Evolutionary conservation across 2,329 filamentous ascomycete species (phyloP).

Genomic region (Ophiostoma himal-ulmi): DNA sequence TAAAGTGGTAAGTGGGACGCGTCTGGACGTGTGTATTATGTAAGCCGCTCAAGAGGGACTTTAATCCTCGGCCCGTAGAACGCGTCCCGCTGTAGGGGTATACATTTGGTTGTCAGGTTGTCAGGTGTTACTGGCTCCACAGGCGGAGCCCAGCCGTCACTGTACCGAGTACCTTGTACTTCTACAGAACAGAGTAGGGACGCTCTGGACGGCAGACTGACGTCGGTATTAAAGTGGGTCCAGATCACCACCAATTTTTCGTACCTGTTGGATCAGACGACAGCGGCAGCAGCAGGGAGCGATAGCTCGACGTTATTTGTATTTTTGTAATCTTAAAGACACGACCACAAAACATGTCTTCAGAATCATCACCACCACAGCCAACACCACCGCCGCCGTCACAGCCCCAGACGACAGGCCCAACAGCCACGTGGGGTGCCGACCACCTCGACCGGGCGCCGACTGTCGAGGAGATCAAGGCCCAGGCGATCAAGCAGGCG

Average conservation of each 20-base stretch:
- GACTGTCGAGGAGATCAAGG: conserved; percentile 34
- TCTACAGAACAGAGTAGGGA: neutral
- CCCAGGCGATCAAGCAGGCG: conserved; percentile 5
- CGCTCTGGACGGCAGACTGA: neutral
- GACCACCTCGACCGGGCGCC: conserved; percentile 27
- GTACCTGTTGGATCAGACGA: neutral
- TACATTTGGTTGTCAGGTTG: conserved; percentile 3
- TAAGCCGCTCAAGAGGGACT: neutral
- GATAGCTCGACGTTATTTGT: no score
- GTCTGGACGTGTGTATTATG: conserved; percentile 22
- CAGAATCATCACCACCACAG: neutral
- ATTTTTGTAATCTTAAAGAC: neutral
- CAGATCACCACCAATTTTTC: neutral
- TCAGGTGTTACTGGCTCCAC: neutral
- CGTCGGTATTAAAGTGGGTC: conserved; percentile 10
- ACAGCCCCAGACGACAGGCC: conserved; percentile 18
- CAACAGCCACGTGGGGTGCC: conserved; percentile 27
- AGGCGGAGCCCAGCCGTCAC: neutral
- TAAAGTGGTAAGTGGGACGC: conserved; percentile 5
- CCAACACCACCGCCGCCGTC: neutral
- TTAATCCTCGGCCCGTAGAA: neutral
- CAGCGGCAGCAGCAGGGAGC: neutral
- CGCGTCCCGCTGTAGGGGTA: conserved; percentile 9
- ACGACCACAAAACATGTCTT: conserved; percentile 4
- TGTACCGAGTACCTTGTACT: neutral